Percentiles rank a stretch among this genome's conserved stretches.
These are phyloP conservation scores for Amanita exitialis DNA, from an alignment of 768 basidiomycete genomes.

Conservation along the genomic window DNA sequence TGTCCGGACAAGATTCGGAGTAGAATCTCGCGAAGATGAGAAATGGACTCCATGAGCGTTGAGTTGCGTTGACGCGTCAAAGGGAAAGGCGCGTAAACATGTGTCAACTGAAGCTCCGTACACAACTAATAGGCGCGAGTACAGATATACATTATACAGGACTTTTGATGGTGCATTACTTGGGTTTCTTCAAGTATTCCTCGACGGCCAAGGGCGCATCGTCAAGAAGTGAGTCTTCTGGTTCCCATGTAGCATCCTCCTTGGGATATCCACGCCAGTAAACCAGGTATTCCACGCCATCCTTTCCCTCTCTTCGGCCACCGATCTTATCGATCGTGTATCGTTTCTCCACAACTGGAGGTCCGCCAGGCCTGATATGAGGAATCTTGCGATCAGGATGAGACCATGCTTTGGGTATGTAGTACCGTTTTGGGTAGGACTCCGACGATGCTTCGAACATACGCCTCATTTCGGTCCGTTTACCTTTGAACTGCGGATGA, in stretches of 20 bases:
- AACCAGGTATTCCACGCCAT: conserved; percentile 34
- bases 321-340: conserved; percentile 29
- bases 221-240: conserved; percentile 28
- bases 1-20: conserved; percentile 34
- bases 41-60: conserved; percentile 50
- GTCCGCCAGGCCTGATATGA: conserved; percentile 29
- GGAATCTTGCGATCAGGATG: conserved; percentile 29
- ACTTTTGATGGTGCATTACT: too few species aligned
- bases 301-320: conserved; percentile 19
- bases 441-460: conserved; percentile 22
- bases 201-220: conserved; percentile 38
- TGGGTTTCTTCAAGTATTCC: conserved; percentile 21
- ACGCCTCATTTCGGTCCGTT: conserved; percentile 27
- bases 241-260: conserved; percentile 51
- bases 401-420: conserved; percentile 48
- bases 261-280: conserved; percentile 47
- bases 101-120: conserved; percentile 7
- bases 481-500: conserved; percentile 36
- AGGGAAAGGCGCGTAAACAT: conserved; percentile 16
- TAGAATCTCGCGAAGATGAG: conserved; percentile 44
- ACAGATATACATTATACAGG: not conserved
- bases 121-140: not conserved
- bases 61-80: conserved; percentile 9
- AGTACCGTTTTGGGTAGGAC: conserved; percentile 16
- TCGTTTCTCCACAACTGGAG: conserved; percentile 29